Evolutionary conservation across 106 monocot species (phyloP).

Genomic region (Dendrobium huoshanense): DNA sequence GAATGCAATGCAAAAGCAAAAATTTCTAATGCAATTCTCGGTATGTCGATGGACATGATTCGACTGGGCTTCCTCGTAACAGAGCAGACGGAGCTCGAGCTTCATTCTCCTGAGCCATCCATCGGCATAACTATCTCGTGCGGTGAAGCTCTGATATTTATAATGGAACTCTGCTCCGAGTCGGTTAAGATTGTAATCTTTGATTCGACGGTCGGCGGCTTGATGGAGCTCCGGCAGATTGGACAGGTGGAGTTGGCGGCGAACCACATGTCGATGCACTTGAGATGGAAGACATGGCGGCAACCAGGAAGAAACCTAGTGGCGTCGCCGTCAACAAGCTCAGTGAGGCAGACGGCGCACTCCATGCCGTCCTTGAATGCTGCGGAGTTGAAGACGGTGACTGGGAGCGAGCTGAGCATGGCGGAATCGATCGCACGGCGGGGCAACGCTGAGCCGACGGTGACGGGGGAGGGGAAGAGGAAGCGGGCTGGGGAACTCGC

Average conservation of each 20-base stretch:
- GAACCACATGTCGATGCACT: slow-evolving; percentile 71
- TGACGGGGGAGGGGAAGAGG: background rate
- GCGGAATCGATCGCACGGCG: slow-evolving; percentile 13
- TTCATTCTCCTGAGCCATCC: background rate
- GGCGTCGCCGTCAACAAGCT: slow-evolving; percentile 10
- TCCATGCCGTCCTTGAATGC: slow-evolving; percentile 6
- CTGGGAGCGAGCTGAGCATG: slow-evolving; percentile 13
- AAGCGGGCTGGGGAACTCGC: background rate
- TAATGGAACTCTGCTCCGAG: background rate
- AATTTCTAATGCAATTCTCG: background rate
- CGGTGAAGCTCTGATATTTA: background rate
- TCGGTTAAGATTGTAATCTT: background rate
- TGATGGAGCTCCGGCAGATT: slow-evolving; percentile 30
- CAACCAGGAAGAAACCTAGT: slow-evolving; percentile 57
- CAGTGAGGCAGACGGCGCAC: slow-evolving; percentile 23
- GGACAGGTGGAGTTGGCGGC: slow-evolving; percentile 41
- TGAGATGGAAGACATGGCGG: slow-evolving; percentile 59
- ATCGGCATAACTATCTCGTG: background rate
- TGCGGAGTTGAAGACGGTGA: slow-evolving; percentile 4
- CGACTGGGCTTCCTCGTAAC: background rate
- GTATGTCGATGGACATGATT: background rate
- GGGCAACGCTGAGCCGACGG: background rate
- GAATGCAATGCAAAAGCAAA: background rate
- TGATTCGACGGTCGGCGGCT: background rate
- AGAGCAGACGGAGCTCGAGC: background rate